Percentiles rank a stretch among this genome's conserved stretches.
Conservation (phyloP, 345 rosid genomes). For the Reutealis trisperma region DNA sequence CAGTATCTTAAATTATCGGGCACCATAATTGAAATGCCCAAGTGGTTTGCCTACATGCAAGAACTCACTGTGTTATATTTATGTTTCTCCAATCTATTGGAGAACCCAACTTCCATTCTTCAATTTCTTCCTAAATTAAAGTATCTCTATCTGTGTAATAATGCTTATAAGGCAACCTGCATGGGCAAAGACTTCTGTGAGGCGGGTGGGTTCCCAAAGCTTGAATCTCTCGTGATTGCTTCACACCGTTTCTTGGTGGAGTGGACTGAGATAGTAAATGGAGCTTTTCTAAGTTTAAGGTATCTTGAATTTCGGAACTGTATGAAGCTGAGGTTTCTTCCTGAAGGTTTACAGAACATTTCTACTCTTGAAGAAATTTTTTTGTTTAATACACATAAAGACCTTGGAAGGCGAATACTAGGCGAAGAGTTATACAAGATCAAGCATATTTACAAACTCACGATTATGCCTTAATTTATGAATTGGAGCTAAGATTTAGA, state of each 20-base stretch:
- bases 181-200: constrained; percentile 23
- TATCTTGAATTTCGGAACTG: not conserved
- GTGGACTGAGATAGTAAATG: constrained; percentile 12
- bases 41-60: constrained; percentile 16
- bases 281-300: constrained; percentile 11
- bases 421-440: constrained; percentile 13
- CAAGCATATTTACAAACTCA: not conserved
- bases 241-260: not conserved
- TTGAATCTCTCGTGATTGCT: constrained; percentile 12
- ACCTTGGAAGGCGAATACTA: not conserved
- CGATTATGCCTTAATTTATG: too few relatives aligned
- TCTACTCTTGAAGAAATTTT: not conserved
- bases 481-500: too few relatives aligned
- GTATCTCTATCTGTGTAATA: constrained; percentile 2
- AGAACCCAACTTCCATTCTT: not conserved
- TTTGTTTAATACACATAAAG: not conserved
- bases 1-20: not conserved
- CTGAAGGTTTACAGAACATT: constrained; percentile 9
- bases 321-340: not conserved
- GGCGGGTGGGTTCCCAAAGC: constrained; percentile 14
- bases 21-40: constrained; percentile 7
- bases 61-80: not conserved
- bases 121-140: constrained; percentile 20
- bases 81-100: not conserved
- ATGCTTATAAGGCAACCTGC: constrained; percentile 12